Conservation (phyloP, 306 rosid species). For the Dalbergia cochinchinensis region DNA sequence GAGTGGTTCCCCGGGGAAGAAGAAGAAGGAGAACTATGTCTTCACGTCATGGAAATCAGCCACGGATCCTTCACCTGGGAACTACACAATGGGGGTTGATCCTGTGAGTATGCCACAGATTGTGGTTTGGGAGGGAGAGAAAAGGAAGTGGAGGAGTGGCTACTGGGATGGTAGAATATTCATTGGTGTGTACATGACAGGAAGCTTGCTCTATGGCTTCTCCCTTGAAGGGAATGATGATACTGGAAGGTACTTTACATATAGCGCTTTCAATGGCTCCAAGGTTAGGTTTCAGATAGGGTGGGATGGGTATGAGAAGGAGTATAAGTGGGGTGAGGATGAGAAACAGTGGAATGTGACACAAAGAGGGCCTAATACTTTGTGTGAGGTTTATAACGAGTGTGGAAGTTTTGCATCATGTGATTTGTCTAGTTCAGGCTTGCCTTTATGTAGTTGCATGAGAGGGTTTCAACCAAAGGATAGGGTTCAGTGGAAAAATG, state of each 20-base stretch:
- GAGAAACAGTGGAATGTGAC: conserved; percentile 51
- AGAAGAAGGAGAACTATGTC: conserved; percentile 14
- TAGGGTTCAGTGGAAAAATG: conserved; percentile 49
- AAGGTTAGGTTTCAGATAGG: conserved; percentile 63
- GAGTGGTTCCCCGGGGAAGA: conserved; percentile 43
- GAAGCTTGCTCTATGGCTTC: conserved; percentile 58
- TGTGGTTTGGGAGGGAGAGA: conserved; percentile 69
- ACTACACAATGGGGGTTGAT: conserved; percentile 69
- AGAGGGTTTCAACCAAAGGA: conserved; percentile 59
- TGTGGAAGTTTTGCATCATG: conserved; percentile 80
- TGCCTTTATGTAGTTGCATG: conserved; percentile 61
- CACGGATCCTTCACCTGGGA: conserved; percentile 69
- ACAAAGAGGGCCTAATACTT: conserved; percentile 57
- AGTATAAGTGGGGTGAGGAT: conserved; percentile 54
- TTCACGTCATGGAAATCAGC: conserved; percentile 77
- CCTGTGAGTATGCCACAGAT: conserved; percentile 72
- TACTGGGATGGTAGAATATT: conserved; percentile 73
- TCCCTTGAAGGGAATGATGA: conserved; percentile 33
- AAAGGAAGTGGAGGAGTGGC: conserved; percentile 84
- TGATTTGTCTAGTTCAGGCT: conserved; percentile 30
- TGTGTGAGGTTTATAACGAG: conserved; percentile 72
- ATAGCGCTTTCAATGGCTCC: conserved; percentile 13
- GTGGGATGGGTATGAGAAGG: conserved; percentile 71
- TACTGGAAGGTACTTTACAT: conserved; percentile 48
- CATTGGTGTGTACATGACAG: conserved; percentile 60